phyloP scores from a whole-genome alignment of 2,329 filamentous ascomycete genomes.

The Aspergillus phoenicis region DNA sequence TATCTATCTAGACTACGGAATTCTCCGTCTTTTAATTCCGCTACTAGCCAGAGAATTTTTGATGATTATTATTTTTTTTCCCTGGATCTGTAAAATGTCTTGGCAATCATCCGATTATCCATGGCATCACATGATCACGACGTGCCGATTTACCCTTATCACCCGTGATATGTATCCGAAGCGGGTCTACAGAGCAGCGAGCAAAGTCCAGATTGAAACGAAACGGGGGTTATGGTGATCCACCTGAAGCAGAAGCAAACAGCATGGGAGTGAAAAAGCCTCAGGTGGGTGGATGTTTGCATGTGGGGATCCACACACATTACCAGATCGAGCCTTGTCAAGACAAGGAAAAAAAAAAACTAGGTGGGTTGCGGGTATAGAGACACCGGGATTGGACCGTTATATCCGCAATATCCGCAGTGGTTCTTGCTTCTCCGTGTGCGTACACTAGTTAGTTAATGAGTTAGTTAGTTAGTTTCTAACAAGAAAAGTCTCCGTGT shows the following conservation, averaged over 20 bases:
- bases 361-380: neutral
- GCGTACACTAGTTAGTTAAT: no score
- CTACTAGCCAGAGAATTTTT: neutral
- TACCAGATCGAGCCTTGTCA: no score
- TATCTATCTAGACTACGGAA: neutral
- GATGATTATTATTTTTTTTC: no score
- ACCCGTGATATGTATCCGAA: conserved; percentile 16
- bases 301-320: no score
- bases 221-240: no score
- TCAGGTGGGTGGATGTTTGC: no score
- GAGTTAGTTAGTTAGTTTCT: no score
- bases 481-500: no score
- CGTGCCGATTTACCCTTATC: conserved; percentile 22
- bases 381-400: neutral
- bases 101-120: conserved; percentile 10
- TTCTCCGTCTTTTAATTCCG: neutral
- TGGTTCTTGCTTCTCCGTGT: neutral
- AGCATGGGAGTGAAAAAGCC: no score
- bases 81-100: neutral
- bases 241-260: no score
- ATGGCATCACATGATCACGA: neutral
- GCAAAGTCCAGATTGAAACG: neutral
- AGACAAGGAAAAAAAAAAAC: no score
- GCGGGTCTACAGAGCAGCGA: neutral
- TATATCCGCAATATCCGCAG: conserved; percentile 1